These are phyloP conservation scores for Lonicera japonica DNA, from an alignment of 129 eudicot genomes.

Conservation along the genomic window DNA sequence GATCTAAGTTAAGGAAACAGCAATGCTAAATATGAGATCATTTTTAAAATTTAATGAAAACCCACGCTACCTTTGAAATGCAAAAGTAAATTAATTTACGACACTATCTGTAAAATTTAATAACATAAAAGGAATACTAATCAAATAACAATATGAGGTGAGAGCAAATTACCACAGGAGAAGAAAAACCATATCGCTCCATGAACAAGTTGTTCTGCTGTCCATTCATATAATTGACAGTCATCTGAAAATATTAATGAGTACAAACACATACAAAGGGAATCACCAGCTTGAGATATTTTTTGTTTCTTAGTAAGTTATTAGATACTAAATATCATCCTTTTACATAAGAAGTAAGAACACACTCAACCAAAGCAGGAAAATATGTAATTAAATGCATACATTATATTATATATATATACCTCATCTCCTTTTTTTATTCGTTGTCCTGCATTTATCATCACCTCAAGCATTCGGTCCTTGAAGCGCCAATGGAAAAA, in stretches of 20 bases:
- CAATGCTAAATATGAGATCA: background rate
- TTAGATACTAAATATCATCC: background rate
- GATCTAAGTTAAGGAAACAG: background rate
- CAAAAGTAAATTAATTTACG: too few relatives aligned
- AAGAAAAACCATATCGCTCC: conserved; percentile 96
- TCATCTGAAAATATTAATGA: conserved; percentile 63
- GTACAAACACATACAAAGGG: background rate
- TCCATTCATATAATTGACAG: conserved; percentile 70
- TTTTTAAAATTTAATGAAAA: background rate
- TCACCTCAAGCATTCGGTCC: conserved; percentile 98
- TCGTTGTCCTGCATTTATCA: conserved; percentile 88
- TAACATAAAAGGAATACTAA: background rate
- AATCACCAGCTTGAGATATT: background rate
- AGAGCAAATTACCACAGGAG: conserved; percentile 56
- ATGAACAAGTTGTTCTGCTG: conserved; percentile 67
- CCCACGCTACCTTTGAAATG: background rate
- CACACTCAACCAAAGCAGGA: background rate
- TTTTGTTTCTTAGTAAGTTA: background rate
- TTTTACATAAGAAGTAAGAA: too few relatives aligned
- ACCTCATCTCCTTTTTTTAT: conserved; percentile 92
- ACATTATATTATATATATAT: background rate
- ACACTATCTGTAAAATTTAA: background rate
- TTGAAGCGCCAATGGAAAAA: conserved; percentile 96
- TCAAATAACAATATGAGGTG: background rate
- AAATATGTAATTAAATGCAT: too few relatives aligned